phyloP scores from a whole-genome alignment of 495 filamentous ascomycete genomes.

The Podospora fimiseda region DNA sequence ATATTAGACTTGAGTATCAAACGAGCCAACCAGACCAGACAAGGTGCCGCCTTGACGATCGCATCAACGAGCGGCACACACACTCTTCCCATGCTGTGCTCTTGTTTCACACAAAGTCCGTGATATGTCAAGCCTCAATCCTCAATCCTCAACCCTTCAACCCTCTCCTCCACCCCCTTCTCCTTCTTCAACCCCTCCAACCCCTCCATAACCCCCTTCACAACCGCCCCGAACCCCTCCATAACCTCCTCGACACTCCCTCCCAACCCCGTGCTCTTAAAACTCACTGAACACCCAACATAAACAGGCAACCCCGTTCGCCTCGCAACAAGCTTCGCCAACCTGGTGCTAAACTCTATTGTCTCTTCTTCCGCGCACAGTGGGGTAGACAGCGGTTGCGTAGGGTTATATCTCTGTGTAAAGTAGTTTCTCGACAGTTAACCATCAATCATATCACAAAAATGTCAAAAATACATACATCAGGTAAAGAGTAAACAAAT shows the following conservation, averaged over 20 bases:
- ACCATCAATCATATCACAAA: neutral
- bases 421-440: neutral
- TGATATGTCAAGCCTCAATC: too few relatives aligned
- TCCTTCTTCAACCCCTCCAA: slow-evolving; percentile 3
- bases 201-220: slow-evolving; percentile 59
- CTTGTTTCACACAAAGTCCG: too few relatives aligned
- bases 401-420: slow-evolving; percentile 47
- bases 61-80: too few relatives aligned
- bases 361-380: slow-evolving; percentile 69
- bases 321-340: slow-evolving; percentile 74
- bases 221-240: slow-evolving; percentile 70
- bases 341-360: slow-evolving; percentile 75
- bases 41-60: too few relatives aligned
- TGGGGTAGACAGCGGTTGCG: slow-evolving; percentile 66
- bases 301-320: slow-evolving; percentile 67
- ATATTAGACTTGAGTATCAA: too few relatives aligned
- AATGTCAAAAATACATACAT: slow-evolving; percentile 49
- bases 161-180: neutral
- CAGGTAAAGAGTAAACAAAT: slow-evolving; percentile 88
- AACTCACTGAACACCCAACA: slow-evolving; percentile 71
- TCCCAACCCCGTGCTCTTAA: slow-evolving; percentile 60
- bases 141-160: neutral
- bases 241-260: slow-evolving; percentile 88
- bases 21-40: too few relatives aligned
- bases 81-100: too few relatives aligned